Evolutionary conservation across 331 rosid species (phyloP).

Genomic region (Stylosanthes scabra): DNA sequence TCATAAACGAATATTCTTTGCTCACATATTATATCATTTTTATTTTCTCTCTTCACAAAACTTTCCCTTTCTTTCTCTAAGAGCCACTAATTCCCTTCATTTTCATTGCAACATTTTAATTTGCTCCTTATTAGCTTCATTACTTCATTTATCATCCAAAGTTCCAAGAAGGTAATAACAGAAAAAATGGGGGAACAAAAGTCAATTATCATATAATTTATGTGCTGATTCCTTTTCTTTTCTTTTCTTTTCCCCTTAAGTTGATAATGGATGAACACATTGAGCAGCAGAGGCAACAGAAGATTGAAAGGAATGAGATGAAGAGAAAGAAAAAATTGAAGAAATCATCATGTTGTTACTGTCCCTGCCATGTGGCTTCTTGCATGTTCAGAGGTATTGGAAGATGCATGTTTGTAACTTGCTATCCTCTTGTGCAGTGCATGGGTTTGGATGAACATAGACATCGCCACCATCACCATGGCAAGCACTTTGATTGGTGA

Average conservation of each 20-base stretch:
- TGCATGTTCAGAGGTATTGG: slow-evolving; percentile 62
- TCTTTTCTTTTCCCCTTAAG: slow-evolving; percentile 16
- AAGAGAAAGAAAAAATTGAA: slow-evolving; percentile 43
- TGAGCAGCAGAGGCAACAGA: slow-evolving; percentile 31
- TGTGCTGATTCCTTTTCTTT: slow-evolving; percentile 4
- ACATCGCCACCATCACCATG: slow-evolving; percentile 59
- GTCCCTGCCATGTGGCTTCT: slow-evolving; percentile 52
- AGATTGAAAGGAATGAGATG: slow-evolving; percentile 32
- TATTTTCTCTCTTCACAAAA: background rate
- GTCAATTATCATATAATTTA: background rate
- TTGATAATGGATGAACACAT: slow-evolving; percentile 42
- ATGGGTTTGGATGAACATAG: slow-evolving; percentile 66
- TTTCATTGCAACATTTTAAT: slow-evolving; percentile 8
- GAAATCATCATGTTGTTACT: slow-evolving; percentile 34
- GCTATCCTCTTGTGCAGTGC: slow-evolving; percentile 70
- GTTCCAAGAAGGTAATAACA: slow-evolving; percentile 18
- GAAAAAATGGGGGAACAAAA: background rate
- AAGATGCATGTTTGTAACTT: slow-evolving; percentile 73
- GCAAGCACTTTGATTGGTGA: slow-evolving; percentile 61
- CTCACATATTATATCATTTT: slow-evolving; percentile 20
- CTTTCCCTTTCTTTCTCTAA: slow-evolving; percentile 26
- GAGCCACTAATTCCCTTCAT: slow-evolving; percentile 31
- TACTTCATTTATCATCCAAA: slow-evolving; percentile 7
- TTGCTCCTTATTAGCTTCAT: background rate
- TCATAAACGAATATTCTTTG: slow-evolving; percentile 51